Conservation (phyloP, 1,284 basidiomycete species). For the Hypsizygus ulmarius region DNA sequence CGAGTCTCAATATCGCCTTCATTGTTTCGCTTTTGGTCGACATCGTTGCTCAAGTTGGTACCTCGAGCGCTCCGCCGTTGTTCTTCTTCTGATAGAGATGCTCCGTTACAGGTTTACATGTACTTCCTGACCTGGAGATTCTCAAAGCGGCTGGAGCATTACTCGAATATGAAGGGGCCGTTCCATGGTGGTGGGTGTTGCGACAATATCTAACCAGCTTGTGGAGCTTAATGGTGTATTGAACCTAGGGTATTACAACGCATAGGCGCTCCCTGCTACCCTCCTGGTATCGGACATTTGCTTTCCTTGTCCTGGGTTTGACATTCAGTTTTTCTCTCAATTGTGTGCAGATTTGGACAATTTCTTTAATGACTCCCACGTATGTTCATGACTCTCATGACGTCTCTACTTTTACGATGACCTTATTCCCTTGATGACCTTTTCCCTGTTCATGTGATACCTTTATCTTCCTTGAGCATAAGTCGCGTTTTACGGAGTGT, state of each 20-base stretch:
- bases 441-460: conserved; percentile 17
- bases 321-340: conserved; percentile 26
- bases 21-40: conserved; percentile 66
- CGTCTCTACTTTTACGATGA: conserved; percentile 24
- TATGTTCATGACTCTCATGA: conserved; percentile 28
- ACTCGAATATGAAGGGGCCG: conserved; percentile 60
- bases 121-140: conserved; percentile 71
- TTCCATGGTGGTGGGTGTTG: conserved; percentile 53
- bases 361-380: conserved; percentile 27
- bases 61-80: conserved; percentile 10
- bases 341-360: conserved; percentile 22
- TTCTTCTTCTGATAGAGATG: conserved; percentile 15
- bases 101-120: conserved; percentile 58
- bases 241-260: conserved; percentile 44
- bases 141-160: conserved; percentile 66
- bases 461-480: conserved; percentile 9
- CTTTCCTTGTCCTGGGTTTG: conserved; percentile 24
- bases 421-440: conserved; percentile 26
- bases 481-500: conserved; percentile 4
- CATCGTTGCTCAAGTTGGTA: conserved; percentile 64
- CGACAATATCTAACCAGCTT: conserved; percentile 6
- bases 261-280: conserved; percentile 27
- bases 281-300: conserved; percentile 27
- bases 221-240: conserved; percentile 17
- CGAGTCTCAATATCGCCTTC: conserved; percentile 64